phyloP scores from a whole-genome alignment of 768 basidiomycete species.

The Boletus bicolor region DNA sequence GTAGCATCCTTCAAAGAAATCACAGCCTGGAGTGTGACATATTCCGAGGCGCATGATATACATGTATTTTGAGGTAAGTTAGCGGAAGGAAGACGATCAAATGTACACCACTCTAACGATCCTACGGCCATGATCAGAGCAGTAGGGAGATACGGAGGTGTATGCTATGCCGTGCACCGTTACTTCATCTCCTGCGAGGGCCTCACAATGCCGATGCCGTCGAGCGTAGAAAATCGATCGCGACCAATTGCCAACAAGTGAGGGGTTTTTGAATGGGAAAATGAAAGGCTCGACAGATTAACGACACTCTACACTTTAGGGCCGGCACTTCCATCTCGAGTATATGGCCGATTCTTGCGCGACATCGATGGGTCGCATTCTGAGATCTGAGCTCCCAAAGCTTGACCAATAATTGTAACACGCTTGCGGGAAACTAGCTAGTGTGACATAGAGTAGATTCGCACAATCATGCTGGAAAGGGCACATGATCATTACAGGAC shows the following conservation, averaged over 20 bases:
- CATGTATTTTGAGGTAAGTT: neutral
- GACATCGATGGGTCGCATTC: no score
- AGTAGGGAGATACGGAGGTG: slow-evolving; percentile 86
- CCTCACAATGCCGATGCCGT: slow-evolving; percentile 46
- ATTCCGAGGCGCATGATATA: neutral
- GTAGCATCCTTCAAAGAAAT: neutral
- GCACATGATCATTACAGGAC: neutral
- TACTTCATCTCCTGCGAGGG: slow-evolving; percentile 89
- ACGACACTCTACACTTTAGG: slow-evolving; percentile 28
- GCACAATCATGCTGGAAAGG: neutral
- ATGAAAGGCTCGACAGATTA: neutral
- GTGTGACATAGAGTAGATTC: neutral
- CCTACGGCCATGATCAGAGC: slow-evolving; percentile 54
- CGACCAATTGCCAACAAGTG: slow-evolving; percentile 46
- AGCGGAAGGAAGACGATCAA: slow-evolving; percentile 8
- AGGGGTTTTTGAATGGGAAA: slow-evolving; percentile 33
- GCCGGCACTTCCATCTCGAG: slow-evolving; percentile 24
- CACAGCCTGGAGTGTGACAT: no score
- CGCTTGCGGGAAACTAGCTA: neutral
- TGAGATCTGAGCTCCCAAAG: neutral
- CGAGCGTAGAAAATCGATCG: slow-evolving; percentile 35
- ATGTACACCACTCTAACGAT: slow-evolving; percentile 90
- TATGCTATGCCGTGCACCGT: slow-evolving; percentile 85
- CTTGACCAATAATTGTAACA: neutral
- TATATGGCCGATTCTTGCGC: no score